Percentiles rank a stretch among this genome's conserved stretches.
These are phyloP conservation scores for Globisporangium canariense DNA, from an alignment of 352 stramenopile species.

Conservation along the genomic window DNA sequence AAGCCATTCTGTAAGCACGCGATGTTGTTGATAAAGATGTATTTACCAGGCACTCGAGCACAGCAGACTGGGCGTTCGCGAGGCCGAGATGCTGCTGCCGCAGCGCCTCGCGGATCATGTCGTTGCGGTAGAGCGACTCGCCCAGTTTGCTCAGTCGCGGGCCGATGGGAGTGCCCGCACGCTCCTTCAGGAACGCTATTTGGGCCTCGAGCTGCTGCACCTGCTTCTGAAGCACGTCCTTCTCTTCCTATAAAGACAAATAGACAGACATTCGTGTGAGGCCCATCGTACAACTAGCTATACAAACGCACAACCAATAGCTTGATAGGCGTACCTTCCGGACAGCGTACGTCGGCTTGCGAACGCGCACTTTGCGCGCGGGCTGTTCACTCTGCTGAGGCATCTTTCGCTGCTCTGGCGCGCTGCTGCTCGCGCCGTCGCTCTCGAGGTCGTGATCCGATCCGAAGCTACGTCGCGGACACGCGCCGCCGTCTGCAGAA, in stretches of 20 bases:
- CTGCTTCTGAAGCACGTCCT: slow-evolving; percentile 36
- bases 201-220: slow-evolving; percentile 30
- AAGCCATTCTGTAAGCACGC: too few relatives aligned
- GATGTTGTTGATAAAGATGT: not conserved
- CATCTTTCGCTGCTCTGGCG: not conserved
- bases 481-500: not conserved
- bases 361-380: slow-evolving; percentile 17
- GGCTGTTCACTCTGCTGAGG: not conserved
- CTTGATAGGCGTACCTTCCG: slow-evolving; percentile 8
- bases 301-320: not conserved
- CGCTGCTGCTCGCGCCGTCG: slow-evolving; percentile 16
- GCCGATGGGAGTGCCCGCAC: slow-evolving; percentile 28
- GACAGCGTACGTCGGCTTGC: slow-evolving; percentile 22
- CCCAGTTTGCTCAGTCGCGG: slow-evolving; percentile 6
- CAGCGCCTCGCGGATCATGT: slow-evolving; percentile 15
- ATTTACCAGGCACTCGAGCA: slow-evolving; percentile 19
- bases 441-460: slow-evolving; percentile 12
- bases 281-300: not conserved
- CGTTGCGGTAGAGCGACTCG: slow-evolving; percentile 13
- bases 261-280: not conserved
- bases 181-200: slow-evolving; percentile 22
- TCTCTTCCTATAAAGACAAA: slow-evolving; percentile 30
- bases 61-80: slow-evolving; percentile 16
- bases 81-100: slow-evolving; percentile 19
- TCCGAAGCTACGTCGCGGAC: slow-evolving; percentile 7